Evolutionary conservation across 2,329 filamentous ascomycete species (phyloP), one percentile per base, ranked within the genome.

Genomic region (Aureobasidium pullulans): DNA sequence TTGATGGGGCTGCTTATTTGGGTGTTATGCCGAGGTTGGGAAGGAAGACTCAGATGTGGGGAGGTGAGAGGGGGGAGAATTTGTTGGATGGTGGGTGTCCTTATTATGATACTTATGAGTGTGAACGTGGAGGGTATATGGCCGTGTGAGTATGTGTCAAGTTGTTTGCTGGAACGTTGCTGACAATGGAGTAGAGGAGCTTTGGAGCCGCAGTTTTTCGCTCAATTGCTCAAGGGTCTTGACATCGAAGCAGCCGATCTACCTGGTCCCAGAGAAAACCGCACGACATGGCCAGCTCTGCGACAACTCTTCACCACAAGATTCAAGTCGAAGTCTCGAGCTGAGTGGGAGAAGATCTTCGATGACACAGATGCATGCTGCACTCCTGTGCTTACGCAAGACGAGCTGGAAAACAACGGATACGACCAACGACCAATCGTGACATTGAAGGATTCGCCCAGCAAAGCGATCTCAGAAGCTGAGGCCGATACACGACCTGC

Each of bases 341-440:
- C 73, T 0, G 87, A 96, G 70, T 97, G 93, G 93, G 93, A 96
- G 73, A 70, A 62, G 3, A 77, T 96, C 6, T 97, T 96, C 70
- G 89, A 96, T 70, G 89, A 88, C 10, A 94, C 89, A 0, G 93
- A 97, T 74, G 93, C 93, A 1, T 97, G 93, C 72, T 90, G 88
- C 63, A 90, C 89, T n/a, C 93, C 93, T 0, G 89, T 97, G 1
- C 76, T 96, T 43, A 85, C 85, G 36, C 89, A 90, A 64, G 68
- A 66, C 0, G 91, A 96, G 73, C 76, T 96, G 44, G 83, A 90
- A 67, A 64, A 70, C n/a, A 74, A 71, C 19, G 80, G 79, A 0
- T 84, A 86, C 48, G 87, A 91, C 64, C 87, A 90, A 74, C 74
- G 89, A 62, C 88, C 88, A 1, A 74, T 81, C 1, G 87, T 92